Evolutionary conservation across 1,139 yeast genomes (phyloP).

Genomic region (Sugiyamaella xylanicola): DNA sequence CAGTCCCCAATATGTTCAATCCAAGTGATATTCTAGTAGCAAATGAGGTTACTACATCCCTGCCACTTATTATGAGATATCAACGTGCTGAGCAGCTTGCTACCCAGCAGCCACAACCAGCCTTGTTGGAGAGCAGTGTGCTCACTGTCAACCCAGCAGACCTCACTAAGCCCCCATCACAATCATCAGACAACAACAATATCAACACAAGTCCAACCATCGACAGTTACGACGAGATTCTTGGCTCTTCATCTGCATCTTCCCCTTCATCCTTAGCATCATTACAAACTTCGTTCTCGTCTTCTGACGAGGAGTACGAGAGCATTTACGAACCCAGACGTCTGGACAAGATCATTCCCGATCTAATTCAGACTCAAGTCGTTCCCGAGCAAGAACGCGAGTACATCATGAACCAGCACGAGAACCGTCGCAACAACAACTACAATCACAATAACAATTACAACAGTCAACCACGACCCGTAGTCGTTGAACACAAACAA

Average conservation of each 20-base stretch:
- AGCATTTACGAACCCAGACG: slow-evolving; percentile 17
- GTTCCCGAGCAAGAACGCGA: too few species aligned
- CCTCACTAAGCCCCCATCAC: slow-evolving; percentile 2
- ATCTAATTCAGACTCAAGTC: background rate
- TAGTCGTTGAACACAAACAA: background rate
- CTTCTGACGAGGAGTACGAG: slow-evolving; percentile 12
- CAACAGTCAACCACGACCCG: background rate
- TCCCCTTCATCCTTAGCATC: slow-evolving; percentile 10
- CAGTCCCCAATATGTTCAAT: background rate
- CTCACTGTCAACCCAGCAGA: slow-evolving; percentile 14
- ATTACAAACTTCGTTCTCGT: background rate
- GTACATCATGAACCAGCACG: too few species aligned
- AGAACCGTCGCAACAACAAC: slow-evolving; percentile 3
- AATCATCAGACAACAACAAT: background rate
- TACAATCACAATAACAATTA: background rate
- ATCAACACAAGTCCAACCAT: background rate
- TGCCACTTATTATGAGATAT: background rate
- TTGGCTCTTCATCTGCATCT: slow-evolving; percentile 9
- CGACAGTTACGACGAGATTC: slow-evolving; percentile 11
- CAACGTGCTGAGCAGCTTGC: too few species aligned
- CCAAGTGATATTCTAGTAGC: background rate
- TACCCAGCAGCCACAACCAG: background rate
- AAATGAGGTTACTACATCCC: background rate
- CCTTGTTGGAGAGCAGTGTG: background rate
- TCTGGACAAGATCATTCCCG: slow-evolving; percentile 14